Conservation (phyloP, 495 filamentous ascomycete species). For the Daldinia concentrica region DNA sequence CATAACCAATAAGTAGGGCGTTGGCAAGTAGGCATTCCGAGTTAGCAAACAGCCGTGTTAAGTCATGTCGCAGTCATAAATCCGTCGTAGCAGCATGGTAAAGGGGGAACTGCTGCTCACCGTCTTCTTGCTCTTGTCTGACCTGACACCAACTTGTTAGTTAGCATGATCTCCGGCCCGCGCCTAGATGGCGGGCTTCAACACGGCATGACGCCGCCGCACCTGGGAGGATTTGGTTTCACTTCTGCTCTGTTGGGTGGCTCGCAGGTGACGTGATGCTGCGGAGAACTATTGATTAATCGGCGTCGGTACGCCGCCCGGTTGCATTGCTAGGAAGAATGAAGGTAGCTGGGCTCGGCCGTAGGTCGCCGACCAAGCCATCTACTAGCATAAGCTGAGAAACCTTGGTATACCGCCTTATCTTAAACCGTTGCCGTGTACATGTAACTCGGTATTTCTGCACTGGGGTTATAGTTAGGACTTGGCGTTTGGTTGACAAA, state of each 20-base stretch:
- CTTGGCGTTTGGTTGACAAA: not conserved
- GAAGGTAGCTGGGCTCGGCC: constrained; percentile 7
- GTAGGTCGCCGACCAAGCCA: constrained; percentile 4
- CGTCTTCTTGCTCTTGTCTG: constrained; percentile 10
- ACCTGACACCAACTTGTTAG: not conserved
- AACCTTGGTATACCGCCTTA: not conserved
- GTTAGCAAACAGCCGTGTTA: constrained; percentile 8
- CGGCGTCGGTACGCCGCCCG: constrained; percentile 4
- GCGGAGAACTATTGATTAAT: constrained; percentile 9
- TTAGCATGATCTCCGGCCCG: constrained; percentile 7
- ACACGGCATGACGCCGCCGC: constrained; percentile 26
- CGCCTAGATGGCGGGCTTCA: constrained; percentile 12
- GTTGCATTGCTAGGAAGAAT: constrained; percentile 10
- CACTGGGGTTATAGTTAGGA: not conserved
- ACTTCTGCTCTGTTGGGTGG: constrained; percentile 25
- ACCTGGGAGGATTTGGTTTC: constrained; percentile 30
- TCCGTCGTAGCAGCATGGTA: not conserved
- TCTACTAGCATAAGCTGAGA: constrained; percentile 4
- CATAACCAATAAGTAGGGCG: not conserved
- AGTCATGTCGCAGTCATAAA: constrained; percentile 17
- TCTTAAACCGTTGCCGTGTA: not conserved
- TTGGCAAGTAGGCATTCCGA: not conserved
- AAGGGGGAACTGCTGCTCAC: constrained; percentile 2
- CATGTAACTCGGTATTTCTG: not conserved
- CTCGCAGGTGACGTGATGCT: constrained; percentile 23